Percentiles rank a stretch among this genome's conserved stretches.
Conservation (phyloP, 495 filamentous ascomycete species). For the Cercophora sp. region DNA sequence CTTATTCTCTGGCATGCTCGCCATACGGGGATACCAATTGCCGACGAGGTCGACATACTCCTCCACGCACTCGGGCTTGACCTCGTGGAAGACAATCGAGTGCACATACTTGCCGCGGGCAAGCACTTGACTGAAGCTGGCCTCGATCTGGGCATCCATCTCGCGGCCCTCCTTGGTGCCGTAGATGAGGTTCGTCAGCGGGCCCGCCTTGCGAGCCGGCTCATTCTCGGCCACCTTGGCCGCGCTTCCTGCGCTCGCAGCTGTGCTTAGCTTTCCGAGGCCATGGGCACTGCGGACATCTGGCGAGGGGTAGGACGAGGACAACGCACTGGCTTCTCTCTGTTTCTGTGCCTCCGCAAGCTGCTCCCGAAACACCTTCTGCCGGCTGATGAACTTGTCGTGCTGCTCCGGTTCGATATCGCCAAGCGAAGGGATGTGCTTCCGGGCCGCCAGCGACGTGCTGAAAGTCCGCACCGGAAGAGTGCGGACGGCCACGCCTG, state of each 20-base stretch:
- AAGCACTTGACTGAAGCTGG: conserved; percentile 87
- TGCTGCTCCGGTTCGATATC: conserved; percentile 69
- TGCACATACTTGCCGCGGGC: conserved; percentile 98
- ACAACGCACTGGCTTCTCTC: conserved; percentile 73
- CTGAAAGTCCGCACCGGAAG: conserved; percentile 56
- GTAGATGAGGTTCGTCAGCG: conserved; percentile 75
- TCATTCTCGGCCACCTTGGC: conserved; percentile 41
- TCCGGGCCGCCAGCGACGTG: conserved; percentile 47
- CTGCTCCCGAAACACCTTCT: conserved; percentile 82
- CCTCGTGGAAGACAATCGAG: conserved; percentile 94
- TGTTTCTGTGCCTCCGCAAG: conserved; percentile 71
- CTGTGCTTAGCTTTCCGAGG: conserved; percentile 64
- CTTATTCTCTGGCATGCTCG: conserved; percentile 73
- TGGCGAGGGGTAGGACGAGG: conserved; percentile 41
- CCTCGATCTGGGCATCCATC: conserved; percentile 90
- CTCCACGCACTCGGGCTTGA: conserved; percentile 91
- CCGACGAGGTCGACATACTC: conserved; percentile 94
- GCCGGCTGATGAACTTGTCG: conserved; percentile 69
- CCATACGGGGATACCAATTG: conserved; percentile 86
- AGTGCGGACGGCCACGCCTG: conserved; percentile 24
- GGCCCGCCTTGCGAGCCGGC: conserved; percentile 47
- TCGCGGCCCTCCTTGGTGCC: conserved; percentile 91
- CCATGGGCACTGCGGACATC: conserved; percentile 33
- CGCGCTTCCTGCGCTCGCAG: conserved; percentile 33
- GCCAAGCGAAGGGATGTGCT: conserved; percentile 71